Conservation (phyloP, 2,329 filamentous ascomycete genomes). For the Diaporthe humulicola region DNA sequence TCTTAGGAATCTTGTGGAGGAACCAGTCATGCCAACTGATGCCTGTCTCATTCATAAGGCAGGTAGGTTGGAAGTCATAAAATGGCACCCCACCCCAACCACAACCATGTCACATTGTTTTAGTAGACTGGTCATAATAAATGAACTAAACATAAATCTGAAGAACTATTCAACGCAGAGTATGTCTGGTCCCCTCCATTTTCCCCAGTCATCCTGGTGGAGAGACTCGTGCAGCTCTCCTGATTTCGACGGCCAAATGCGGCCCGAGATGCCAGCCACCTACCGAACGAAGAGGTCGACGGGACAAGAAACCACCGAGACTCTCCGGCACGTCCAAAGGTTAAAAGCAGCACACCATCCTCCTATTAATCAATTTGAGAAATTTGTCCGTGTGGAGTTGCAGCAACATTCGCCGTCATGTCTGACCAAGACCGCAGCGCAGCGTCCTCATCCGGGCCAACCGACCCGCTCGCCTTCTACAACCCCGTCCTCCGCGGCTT, state of each 20-base stretch:
- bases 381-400: neutral
- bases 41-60: neutral
- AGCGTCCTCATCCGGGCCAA: neutral
- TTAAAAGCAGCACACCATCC: neutral
- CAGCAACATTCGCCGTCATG: neutral
- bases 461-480: slow-evolving; percentile 44
- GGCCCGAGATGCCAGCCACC: slow-evolving; percentile 37
- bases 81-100: neutral
- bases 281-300: neutral
- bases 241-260: slow-evolving; percentile 42
- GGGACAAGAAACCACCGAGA: neutral
- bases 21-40: neutral
- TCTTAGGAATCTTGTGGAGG: neutral
- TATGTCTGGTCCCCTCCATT: neutral
- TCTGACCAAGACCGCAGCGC: neutral
- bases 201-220: neutral
- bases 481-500: slow-evolving; percentile 71
- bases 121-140: neutral
- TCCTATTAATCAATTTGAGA: neutral
- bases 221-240: slow-evolving; percentile 20
- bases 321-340: neutral
- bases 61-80: neutral
- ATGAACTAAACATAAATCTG: neutral
- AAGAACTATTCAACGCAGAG: neutral
- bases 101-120: neutral